Percentiles rank a stretch among this genome's conserved stretches.
phyloP scores from a whole-genome alignment of 441 rosid species.

The Arabidopsis lyrata region DNA sequence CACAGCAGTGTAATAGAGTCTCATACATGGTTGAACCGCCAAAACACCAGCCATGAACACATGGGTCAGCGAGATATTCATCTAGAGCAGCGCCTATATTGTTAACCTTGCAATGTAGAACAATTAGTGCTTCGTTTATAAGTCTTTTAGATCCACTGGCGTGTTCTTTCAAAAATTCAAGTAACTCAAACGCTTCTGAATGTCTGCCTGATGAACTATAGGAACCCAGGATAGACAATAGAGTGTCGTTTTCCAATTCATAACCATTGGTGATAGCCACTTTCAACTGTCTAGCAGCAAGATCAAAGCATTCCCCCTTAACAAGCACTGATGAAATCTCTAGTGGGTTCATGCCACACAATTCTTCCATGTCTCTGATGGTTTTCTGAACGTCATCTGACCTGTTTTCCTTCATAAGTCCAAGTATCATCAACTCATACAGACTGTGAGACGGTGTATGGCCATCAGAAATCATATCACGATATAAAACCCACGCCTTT shows the following conservation, averaged over 20 bases:
- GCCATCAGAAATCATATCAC: slow-evolving; percentile 73
- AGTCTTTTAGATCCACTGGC: slow-evolving; percentile 55
- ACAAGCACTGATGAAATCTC: slow-evolving; percentile 76
- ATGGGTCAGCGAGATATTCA: slow-evolving; percentile 58
- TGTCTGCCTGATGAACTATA: slow-evolving; percentile 81
- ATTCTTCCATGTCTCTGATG: slow-evolving; percentile 75
- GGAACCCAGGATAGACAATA: slow-evolving; percentile 76
- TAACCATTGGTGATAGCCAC: slow-evolving; percentile 58
- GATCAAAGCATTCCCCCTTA: slow-evolving; percentile 86
- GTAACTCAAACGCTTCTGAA: slow-evolving; percentile 84
- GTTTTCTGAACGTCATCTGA: slow-evolving; percentile 65
- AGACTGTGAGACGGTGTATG: slow-evolving; percentile 61
- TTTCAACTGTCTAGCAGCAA: slow-evolving; percentile 75
- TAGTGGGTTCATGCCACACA: slow-evolving; percentile 71
- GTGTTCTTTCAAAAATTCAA: slow-evolving; percentile 73
- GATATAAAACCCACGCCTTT: slow-evolving; percentile 70
- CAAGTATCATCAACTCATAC: slow-evolving; percentile 64
- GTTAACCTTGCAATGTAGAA: slow-evolving; percentile 75
- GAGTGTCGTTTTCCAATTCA: slow-evolving; percentile 63
- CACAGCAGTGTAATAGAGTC: slow-evolving; percentile 75
- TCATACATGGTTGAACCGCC: slow-evolving; percentile 70
- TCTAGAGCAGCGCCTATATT: slow-evolving; percentile 69
- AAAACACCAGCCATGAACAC: slow-evolving; percentile 54
- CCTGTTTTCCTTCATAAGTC: slow-evolving; percentile 62
- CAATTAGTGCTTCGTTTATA: slow-evolving; percentile 72